phyloP scores from a whole-genome alignment of 768 basidiomycete species.

The Lentinula sp. region DNA sequence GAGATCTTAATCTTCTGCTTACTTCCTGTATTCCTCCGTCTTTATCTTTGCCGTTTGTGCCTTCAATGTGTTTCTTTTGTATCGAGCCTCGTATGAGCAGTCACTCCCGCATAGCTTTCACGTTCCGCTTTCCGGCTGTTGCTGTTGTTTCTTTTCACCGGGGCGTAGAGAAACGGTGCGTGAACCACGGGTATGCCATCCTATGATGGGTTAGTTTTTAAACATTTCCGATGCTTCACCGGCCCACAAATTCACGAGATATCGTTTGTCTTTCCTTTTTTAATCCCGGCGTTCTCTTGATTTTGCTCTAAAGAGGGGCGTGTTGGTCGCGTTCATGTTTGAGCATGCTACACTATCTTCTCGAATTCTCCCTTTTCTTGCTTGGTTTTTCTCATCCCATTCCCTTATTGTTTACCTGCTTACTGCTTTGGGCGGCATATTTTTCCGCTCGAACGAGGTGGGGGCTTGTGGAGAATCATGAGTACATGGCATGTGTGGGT shows the following conservation, averaged over 20 bases:
- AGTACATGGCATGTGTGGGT: no score
- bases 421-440: not conserved
- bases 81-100: not conserved
- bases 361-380: not conserved
- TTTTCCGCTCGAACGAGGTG: not conserved
- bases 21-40: conserved; percentile 15
- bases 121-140: not conserved
- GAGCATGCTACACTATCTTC: not conserved
- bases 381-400: not conserved
- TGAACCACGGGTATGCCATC: not conserved
- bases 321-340: conserved; percentile 11
- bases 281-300: not conserved
- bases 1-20: conserved; percentile 22
- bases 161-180: not conserved
- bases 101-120: not conserved
- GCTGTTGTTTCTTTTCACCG: not conserved
- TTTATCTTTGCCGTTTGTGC: not conserved
- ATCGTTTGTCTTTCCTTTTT: conserved; percentile 1
- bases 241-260: not conserved
- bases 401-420: not conserved
- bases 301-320: conserved; percentile 10
- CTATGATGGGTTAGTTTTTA: not conserved
- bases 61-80: not conserved
- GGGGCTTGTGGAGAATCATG: not conserved
- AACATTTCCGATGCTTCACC: conserved; percentile 3